Conservation (phyloP, 2,329 filamentous ascomycete species). For the Raffaelea albimanens region DNA sequence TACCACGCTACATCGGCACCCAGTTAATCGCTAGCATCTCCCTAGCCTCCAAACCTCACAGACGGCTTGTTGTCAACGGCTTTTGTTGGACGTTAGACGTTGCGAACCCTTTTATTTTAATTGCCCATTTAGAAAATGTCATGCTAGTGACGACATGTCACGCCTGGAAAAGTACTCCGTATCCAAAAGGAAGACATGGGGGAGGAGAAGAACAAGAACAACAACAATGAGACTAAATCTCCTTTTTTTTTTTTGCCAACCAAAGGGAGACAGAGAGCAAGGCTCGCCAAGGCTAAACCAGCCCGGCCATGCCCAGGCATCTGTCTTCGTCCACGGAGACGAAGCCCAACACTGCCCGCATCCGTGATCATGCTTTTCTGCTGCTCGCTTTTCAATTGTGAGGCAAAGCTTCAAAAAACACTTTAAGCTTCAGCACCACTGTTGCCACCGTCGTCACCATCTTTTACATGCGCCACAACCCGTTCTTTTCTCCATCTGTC, state of each 20-base stretch:
- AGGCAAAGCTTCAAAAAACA: background rate
- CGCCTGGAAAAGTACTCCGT: background rate
- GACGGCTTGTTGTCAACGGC: no score
- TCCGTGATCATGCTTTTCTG: background rate
- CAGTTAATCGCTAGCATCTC: no score
- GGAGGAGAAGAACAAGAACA: background rate
- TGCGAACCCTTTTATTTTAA: background rate
- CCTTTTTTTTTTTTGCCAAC: background rate
- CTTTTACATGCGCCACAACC: background rate
- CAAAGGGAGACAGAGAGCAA: no score
- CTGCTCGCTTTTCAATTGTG: background rate
- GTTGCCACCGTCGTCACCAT: background rate
- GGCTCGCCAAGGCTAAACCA: no score
- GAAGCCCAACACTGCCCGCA: background rate
- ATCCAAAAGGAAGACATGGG: background rate
- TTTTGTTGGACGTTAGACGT: no score
- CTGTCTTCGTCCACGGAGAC: background rate
- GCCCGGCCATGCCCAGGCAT: no score
- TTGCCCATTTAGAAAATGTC: background rate
- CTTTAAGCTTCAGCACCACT: background rate
- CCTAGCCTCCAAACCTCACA: no score
- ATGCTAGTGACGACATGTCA: background rate
- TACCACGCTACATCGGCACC: no score
- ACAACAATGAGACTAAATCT: background rate
- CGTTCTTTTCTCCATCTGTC: slow-evolving; percentile 3